Percentiles rank a stretch among this genome's conserved stretches.
phyloP scores from a whole-genome alignment of 2,329 filamentous ascomycete genomes.

The Epichloe sibirici region DNA sequence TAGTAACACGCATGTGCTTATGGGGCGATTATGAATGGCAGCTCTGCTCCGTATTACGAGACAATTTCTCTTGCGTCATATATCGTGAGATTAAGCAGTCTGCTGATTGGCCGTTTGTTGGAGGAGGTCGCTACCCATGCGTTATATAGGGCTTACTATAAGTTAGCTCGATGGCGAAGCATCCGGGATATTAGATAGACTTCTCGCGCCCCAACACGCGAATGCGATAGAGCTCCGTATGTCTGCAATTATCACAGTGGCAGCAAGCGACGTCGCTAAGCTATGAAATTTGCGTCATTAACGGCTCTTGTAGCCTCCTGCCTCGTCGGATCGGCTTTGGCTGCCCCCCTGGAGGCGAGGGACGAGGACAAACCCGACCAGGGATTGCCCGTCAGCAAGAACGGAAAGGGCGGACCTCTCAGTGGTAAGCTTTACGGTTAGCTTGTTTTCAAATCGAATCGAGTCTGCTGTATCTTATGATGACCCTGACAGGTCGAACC shows the following conservation, averaged over 20 bases:
- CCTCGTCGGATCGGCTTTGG: conserved; percentile 7
- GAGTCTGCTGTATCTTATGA: neutral
- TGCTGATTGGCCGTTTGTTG: no score
- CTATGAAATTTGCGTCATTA: conserved; percentile 8
- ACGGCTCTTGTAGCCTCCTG: conserved; percentile 6
- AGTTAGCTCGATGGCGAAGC: no score
- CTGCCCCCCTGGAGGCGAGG: conserved; percentile 13
- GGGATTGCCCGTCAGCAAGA: conserved; percentile 43
- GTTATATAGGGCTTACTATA: no score
- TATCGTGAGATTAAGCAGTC: no score
- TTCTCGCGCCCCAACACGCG: no score
- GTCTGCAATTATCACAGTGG: neutral
- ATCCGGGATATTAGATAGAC: no score
- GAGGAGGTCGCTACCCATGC: no score
- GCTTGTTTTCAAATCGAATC: conserved; percentile 34
- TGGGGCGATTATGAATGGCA: no score
- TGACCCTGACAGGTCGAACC: conserved; percentile 40
- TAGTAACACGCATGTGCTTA: neutral
- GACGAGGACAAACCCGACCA: conserved; percentile 27
- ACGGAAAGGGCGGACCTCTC: conserved; percentile 46
- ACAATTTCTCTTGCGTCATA: no score
- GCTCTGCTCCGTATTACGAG: no score
- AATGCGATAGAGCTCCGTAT: no score
- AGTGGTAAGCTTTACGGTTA: conserved; percentile 30
- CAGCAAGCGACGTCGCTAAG: neutral